Base-by-base conservation (phyloP, 768 basidiomycete species). In the Tricholoma bakamatsutake region DNA sequence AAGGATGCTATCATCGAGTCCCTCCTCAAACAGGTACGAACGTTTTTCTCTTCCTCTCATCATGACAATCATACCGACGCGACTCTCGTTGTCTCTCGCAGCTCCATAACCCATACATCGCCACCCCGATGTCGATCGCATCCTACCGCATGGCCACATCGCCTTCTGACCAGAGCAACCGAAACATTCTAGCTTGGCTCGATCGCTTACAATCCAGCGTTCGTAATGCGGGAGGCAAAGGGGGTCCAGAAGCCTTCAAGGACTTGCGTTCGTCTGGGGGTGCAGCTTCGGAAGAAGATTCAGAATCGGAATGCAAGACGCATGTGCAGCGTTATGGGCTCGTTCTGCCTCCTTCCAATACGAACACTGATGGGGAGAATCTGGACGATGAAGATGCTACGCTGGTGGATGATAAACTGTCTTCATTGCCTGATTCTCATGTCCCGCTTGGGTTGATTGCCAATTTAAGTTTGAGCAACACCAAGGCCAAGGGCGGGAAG, bases 1-100 rank as follows among this genome's bases (percentile, higher is more conserved):
- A 93, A 93, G 73, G 90, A 93, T 72, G 76, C 82, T 17, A 87
- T 93, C 61, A 93, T 93, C 61, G 88, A 91, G 59, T 87, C 84
- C 12, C 80, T 93, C 12, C 78, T 93, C 60, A 91, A 91, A 66
- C 89, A 92, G 76, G 89, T 85, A 31, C 53, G 24, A 31, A 28
- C 39, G 30, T 18, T 46, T 40, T 17, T 12, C 15, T 46, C 43
- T 17, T 12, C 15, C 35, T 50, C 5, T 34, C 33, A 15, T 33
- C 13, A 12, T n/a, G 21, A 52, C 46, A 39, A 15, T 28, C 42
- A 52, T 50, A 37, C 53, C 54, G n/a, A 54, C 9, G 55, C 39
- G 13, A 13, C n/a, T n/a, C n/a, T n/a, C 21, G 21, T 24, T 3
- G 21, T 24, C 42, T 39, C 31, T n/a, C 49, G 34, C 68, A 88